Percentiles rank a stretch among this genome's conserved stretches.
phyloP scores from a whole-genome alignment of 352 stramenopile genomes.

The Phytophthora europaea region DNA sequence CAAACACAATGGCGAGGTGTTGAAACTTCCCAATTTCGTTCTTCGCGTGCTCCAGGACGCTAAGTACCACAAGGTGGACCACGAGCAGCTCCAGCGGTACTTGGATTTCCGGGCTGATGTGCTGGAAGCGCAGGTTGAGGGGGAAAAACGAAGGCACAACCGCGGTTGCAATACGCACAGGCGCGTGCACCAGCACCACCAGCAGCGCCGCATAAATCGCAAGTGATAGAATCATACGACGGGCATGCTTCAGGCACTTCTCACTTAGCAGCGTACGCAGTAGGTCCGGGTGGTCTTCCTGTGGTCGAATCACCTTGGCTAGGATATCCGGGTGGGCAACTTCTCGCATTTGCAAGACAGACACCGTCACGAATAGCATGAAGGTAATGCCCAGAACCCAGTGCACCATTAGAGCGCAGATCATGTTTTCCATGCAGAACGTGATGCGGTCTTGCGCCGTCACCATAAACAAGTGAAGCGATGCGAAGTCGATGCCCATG shows the following conservation, averaged over 20 bases:
- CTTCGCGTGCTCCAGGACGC: constrained; percentile 93
- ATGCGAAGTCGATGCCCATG: constrained; percentile 94
- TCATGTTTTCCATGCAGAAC: constrained; percentile 89
- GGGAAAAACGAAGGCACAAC: constrained; percentile 75
- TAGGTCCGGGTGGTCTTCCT: constrained; percentile 98
- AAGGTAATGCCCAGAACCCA: constrained; percentile 98
- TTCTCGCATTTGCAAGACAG: constrained; percentile 95
- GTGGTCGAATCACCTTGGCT: constrained; percentile 89
- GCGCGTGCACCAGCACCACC: constrained; percentile 89
- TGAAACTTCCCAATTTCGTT: constrained; percentile 87
- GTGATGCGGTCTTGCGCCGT: constrained; percentile 77
- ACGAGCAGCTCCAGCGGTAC: constrained; percentile 96
- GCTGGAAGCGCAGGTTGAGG: constrained; percentile 90
- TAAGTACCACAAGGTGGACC: constrained; percentile 96
- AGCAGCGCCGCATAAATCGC: constrained; percentile 93
- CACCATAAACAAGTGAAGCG: constrained; percentile 91
- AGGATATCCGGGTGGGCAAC: constrained; percentile 95
- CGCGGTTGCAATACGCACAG: constrained; percentile 69
- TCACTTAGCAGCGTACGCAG: constrained; percentile 96
- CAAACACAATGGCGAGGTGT: constrained; percentile 67
- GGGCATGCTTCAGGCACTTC: constrained; percentile 92
- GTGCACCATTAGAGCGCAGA: constrained; percentile 95
- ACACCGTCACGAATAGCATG: constrained; percentile 98
- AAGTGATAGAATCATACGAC: constrained; percentile 94
- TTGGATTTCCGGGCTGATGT: constrained; percentile 95